Evolutionary conservation across 176 grass and related monocot genomes (phyloP).

Genomic region (Guadua angustifolia): DNA sequence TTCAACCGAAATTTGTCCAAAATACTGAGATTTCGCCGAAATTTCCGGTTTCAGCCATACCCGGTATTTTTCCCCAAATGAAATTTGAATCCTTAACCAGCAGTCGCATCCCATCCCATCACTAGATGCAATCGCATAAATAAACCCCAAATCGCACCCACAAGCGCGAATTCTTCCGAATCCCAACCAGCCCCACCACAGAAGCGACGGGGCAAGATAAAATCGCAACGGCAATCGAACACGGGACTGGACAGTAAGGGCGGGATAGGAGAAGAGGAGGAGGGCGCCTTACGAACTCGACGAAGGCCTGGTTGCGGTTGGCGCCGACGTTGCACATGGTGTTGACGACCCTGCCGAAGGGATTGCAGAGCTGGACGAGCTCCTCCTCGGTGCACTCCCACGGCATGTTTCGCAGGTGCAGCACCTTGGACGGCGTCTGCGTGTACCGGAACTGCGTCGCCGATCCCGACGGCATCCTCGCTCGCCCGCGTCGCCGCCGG

Average conservation of each 20-base stretch:
- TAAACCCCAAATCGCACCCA: not conserved
- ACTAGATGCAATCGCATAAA: slow-evolving; percentile 14
- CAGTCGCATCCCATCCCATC: not conserved
- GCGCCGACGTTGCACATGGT: slow-evolving; percentile 97
- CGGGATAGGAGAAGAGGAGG: not conserved
- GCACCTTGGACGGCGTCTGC: slow-evolving; percentile 97
- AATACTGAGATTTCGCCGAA: no score
- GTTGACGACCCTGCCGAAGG: slow-evolving; percentile 89
- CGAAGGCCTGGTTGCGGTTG: slow-evolving; percentile 96
- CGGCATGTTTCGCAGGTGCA: slow-evolving; percentile 96
- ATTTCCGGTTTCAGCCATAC: no score
- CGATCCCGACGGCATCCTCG: slow-evolving; percentile 73
- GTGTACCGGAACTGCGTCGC: slow-evolving; percentile 85
- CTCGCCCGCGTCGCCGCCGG: slow-evolving; percentile 23
- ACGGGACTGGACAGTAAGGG: not conserved
- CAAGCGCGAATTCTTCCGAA: not conserved
- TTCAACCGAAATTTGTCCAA: no score
- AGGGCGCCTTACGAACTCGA: slow-evolving; percentile 81
- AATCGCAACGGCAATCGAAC: not conserved
- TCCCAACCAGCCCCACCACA: not conserved
- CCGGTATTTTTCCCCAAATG: no score
- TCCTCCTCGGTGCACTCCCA: slow-evolving; percentile 97
- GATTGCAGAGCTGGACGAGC: slow-evolving; percentile 85
- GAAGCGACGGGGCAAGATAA: not conserved
- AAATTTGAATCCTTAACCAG: no score